phyloP scores from a whole-genome alignment of 495 filamentous ascomycete species.

The Parathielavia appendiculata region DNA sequence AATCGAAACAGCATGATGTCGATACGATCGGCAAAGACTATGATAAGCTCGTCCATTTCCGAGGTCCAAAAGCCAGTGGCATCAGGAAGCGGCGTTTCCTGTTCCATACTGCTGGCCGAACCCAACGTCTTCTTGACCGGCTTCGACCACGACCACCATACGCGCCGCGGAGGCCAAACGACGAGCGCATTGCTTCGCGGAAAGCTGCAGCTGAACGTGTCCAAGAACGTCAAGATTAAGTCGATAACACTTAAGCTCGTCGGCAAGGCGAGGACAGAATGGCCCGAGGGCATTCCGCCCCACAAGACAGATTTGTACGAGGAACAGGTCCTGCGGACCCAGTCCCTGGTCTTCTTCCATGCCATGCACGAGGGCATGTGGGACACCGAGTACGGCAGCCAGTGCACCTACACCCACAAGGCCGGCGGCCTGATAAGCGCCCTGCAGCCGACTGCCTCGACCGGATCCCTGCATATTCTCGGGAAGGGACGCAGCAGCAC shows the following conservation, averaged over 20 bases:
- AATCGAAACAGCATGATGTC: conserved; percentile 44
- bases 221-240: conserved; percentile 91
- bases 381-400: conserved; percentile 56
- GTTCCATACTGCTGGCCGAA: conserved; percentile 75
- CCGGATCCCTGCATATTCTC: conserved; percentile 21
- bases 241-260: conserved; percentile 82
- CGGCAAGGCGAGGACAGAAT: conserved; percentile 84
- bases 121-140: conserved; percentile 86
- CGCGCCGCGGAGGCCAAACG: conserved; percentile 48
- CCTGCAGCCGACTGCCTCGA: conserved; percentile 37
- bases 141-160: conserved; percentile 74
- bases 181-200: conserved; percentile 81
- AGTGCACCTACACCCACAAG: conserved; percentile 45
- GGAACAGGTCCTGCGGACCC: conserved; percentile 67
- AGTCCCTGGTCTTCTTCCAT: conserved; percentile 79
- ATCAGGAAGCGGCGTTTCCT: conserved; percentile 64
- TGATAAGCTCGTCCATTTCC: conserved; percentile 38
- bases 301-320: conserved; percentile 79
- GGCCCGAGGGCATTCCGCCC: conserved; percentile 97
- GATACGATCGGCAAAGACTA: conserved; percentile 40
- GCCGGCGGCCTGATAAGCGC: conserved; percentile 30
- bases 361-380: conserved; percentile 53
- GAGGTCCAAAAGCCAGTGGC: conserved; percentile 64
- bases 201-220: conserved; percentile 72
- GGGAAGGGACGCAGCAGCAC: conserved; percentile 27